Conservation (phyloP, 352 stramenopile genomes). For the Globisporangium takayamanum region DNA sequence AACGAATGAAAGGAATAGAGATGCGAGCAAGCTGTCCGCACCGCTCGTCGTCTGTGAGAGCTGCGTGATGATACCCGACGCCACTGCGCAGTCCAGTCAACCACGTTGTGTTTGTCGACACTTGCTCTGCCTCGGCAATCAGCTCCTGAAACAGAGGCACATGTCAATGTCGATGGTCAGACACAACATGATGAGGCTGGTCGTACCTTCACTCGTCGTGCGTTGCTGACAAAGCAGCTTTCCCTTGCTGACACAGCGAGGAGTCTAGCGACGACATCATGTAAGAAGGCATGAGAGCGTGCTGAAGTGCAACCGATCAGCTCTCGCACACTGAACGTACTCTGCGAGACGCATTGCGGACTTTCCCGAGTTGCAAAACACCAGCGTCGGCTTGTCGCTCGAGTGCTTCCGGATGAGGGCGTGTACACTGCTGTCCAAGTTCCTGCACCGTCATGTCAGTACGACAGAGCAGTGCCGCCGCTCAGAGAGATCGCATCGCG, state of each 20-base stretch:
- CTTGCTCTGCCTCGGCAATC: conserved; percentile 4
- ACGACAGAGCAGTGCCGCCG: neutral
- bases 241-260: neutral
- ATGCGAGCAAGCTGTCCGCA: neutral
- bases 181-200: neutral
- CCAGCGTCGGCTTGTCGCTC: conserved; percentile 35
- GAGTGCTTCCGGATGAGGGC: conserved; percentile 37
- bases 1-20: neutral
- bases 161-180: too few species aligned
- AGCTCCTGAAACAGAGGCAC: neutral
- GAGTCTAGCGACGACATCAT: neutral
- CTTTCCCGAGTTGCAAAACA: conserved; percentile 48
- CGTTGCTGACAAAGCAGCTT: neutral
- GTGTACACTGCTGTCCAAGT: conserved; percentile 37
- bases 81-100: conserved; percentile 10
- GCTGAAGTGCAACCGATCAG: neutral
- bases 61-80: conserved; percentile 36
- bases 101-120: conserved; percentile 13
- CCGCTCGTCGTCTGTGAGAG: conserved; percentile 21
- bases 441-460: conserved; percentile 14
- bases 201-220: conserved; percentile 7
- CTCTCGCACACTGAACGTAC: conserved; percentile 2
- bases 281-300: neutral
- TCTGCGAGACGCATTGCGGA: conserved; percentile 23
- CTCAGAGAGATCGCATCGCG: neutral